Conservation (phyloP, 805 yeast species). For the Hemisphaericaspora nanyangensis region DNA sequence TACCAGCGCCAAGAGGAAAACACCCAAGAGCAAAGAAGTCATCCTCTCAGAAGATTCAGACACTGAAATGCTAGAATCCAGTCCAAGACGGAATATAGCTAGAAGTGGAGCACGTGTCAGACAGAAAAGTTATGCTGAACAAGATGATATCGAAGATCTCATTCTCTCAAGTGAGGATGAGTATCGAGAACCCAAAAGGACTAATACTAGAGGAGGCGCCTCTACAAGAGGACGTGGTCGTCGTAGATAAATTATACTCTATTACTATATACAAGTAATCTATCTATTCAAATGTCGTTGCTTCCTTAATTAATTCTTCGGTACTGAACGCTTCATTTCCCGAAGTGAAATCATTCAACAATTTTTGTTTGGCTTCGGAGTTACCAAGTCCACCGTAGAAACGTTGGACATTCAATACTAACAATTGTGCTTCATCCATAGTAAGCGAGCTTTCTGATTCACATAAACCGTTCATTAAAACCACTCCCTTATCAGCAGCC, state of each 20-base stretch:
- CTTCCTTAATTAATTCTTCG: constrained; percentile 64
- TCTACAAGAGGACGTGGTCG: constrained; percentile 3
- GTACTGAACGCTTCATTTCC: constrained; percentile 67
- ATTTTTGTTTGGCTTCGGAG: constrained; percentile 45
- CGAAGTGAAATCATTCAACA: constrained; percentile 64
- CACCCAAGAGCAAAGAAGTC: constrained; percentile 4
- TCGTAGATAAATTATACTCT: neutral
- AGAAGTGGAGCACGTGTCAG: neutral
- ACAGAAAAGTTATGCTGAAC: neutral
- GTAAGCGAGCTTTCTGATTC: constrained; percentile 69
- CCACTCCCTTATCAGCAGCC: constrained; percentile 52
- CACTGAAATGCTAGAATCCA: constrained; percentile 2
- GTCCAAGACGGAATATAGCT: neutral
- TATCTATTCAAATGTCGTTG: constrained; percentile 45
- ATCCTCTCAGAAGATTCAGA: constrained; percentile 2
- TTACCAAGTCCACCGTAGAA: constrained; percentile 69
- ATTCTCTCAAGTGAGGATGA: constrained; percentile 4
- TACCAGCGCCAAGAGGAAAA: constrained; percentile 1
- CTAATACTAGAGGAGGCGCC: neutral
- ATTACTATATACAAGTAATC: constrained; percentile 1
- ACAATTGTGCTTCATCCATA: constrained; percentile 71
- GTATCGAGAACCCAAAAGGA: neutral
- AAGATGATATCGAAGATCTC: neutral
- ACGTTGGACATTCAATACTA: constrained; percentile 72
- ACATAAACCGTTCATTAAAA: constrained; percentile 82